These are phyloP conservation scores for Eucalyptus pauciflora DNA, from an alignment of 345 rosid genomes.

Conservation along the genomic window DNA sequence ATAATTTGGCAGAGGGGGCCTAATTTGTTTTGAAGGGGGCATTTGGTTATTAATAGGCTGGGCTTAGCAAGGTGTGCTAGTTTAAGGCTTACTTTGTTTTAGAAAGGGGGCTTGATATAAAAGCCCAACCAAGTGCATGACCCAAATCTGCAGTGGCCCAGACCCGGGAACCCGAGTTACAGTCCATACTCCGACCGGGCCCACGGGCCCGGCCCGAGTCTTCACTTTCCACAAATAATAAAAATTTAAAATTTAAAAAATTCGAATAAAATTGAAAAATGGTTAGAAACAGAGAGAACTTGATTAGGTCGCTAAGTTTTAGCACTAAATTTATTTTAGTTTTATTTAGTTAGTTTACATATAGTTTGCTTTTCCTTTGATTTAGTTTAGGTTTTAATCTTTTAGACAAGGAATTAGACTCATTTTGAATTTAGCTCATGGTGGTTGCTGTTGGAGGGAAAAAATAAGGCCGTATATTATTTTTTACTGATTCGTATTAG, in stretches of 20 bases:
- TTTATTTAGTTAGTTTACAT: background rate
- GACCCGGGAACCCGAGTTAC: background rate
- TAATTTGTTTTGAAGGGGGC: background rate
- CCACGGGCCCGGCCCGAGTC: background rate
- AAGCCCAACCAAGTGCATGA: too few relatives aligned
- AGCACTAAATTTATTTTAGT: background rate
- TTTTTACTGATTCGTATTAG: background rate
- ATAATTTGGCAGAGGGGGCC: background rate
- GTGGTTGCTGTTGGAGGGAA: accelerated
- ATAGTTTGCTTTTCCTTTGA: background rate
- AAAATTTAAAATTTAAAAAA: background rate
- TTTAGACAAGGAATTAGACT: background rate
- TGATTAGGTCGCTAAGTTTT: background rate
- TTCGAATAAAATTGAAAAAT: background rate
- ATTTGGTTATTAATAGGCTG: background rate
- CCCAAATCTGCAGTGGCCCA: background rate
- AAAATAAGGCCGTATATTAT: background rate
- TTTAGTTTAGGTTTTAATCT: background rate
- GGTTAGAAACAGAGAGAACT: background rate
- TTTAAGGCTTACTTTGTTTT: background rate
- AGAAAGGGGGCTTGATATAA: too few relatives aligned
- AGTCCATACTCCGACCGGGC: background rate
- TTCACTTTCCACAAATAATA: background rate
- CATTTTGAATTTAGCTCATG: background rate
- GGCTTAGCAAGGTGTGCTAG: background rate